Evolutionary conservation across 805 yeast species (phyloP).

Genomic region (Sungouiella thailandica): DNA sequence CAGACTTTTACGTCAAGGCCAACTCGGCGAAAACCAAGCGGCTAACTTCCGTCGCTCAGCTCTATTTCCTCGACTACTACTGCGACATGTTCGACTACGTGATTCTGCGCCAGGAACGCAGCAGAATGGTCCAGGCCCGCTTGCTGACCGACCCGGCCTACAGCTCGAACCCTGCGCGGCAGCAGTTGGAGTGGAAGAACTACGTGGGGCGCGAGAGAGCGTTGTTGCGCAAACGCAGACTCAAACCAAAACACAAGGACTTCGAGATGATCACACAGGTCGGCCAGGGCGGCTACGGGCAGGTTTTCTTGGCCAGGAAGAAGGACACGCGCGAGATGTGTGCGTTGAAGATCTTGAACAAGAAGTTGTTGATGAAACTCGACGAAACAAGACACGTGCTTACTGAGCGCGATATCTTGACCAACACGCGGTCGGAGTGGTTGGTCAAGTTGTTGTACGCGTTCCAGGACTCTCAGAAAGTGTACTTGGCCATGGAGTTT

Average conservation of each 20-base stretch:
- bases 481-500: conserved; percentile 96
- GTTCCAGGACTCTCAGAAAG: conserved; percentile 86
- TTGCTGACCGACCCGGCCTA: conserved; percentile 48
- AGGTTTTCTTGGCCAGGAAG: conserved; percentile 93
- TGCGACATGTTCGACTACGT: conserved; percentile 95
- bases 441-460: conserved; percentile 89
- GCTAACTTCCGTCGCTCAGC: conserved; percentile 84
- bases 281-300: conserved; percentile 99
- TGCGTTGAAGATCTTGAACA: conserved; percentile 88
- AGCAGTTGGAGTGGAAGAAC: conserved; percentile 58
- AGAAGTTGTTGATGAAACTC: conserved; percentile 75
- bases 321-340: conserved; percentile 92
- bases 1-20: conserved; percentile 54
- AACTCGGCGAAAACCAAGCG: conserved; percentile 75
- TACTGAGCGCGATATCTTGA: conserved; percentile 93
- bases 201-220: conserved; percentile 84
- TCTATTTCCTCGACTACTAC: conserved; percentile 91
- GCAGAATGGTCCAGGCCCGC: conserved; percentile 61
- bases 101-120: conserved; percentile 77
- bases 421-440: conserved; percentile 97
- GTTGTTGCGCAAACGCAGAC: conserved; percentile 77
- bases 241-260: conserved; percentile 90
- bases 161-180: conserved; percentile 25
- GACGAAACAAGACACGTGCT: conserved; percentile 95
- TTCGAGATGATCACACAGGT: conserved; percentile 96